Evolutionary conservation across 1,284 basidiomycete genomes (phyloP), one percentile per base, ranked within the genome.

Genomic region (Neolentinus lepideus): DNA sequence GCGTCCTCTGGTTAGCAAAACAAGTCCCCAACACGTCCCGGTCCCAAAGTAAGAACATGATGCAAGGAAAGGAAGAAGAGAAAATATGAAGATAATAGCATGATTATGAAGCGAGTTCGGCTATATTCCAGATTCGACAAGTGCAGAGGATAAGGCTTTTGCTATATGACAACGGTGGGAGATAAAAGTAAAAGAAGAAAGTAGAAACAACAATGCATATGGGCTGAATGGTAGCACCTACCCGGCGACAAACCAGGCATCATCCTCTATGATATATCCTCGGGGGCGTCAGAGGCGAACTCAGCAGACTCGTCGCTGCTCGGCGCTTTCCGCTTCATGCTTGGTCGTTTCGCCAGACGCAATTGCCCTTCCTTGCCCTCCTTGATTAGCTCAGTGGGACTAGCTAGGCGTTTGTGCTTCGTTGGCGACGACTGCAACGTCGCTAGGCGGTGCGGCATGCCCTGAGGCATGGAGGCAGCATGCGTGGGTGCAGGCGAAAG

Each of bases 301-400:
- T 26, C 21, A 25, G 24, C 47, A 4, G 47, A 4, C 22, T 50
- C 27, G 47, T 56, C 55, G 38, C 55, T 50, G 47, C 47, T 57
- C 29, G 62, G 57, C 57, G 70, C 66, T 64, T 77, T 76, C 52
- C 79, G 72, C 65, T 87, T 84, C 55, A 85, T 70, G 60, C 83
- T 88, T 45, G 85, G 85, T 52, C 85, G 76, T 67, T 89, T 89
- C 52, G 79, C 76, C 56, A 82, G 70, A 55, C 78, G 70, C 51
- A 77, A 69, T 45, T 76, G 79, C 1, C 84, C 85, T 54, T 72
- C 72, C 63, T 74, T 77, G 54, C 80, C 80, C 67, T 86, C 80
- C 66, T 79, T 83, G 53, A 73, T 66, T 53, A 88, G 69, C 68
- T 89, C 86, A 11, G 85, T 86, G 24, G 88, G 87, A 62, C 86